Evolutionary conservation across 495 filamentous ascomycete species (phyloP).

Genomic region (Aspergillus saccharolyticus): DNA sequence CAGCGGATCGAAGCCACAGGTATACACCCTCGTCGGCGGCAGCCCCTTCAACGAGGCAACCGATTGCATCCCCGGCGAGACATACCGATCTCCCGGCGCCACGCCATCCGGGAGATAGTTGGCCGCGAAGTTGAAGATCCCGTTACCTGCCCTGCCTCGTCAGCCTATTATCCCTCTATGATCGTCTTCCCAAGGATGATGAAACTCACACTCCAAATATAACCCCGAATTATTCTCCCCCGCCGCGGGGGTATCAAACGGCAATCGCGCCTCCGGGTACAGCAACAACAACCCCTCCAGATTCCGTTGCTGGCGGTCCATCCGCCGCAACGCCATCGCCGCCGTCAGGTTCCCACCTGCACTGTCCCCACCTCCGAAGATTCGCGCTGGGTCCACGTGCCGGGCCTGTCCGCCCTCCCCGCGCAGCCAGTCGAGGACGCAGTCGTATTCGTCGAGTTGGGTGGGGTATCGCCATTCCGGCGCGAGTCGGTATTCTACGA

Average conservation of each 20-base stretch:
- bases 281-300: slow-evolving; percentile 28
- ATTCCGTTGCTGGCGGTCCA: slow-evolving; percentile 15
- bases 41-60: slow-evolving; percentile 2
- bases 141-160: slow-evolving; percentile 18
- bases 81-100: slow-evolving; percentile 1
- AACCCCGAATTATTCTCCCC: slow-evolving; percentile 29
- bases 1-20: slow-evolving; percentile 33
- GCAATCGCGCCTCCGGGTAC: slow-evolving; percentile 32
- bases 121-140: slow-evolving; percentile 33
- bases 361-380: slow-evolving; percentile 30
- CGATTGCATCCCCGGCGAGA: slow-evolving; percentile 7
- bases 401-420: slow-evolving; percentile 11
- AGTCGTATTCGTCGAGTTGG: slow-evolving; percentile 28
- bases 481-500: slow-evolving; percentile 26
- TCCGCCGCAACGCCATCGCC: slow-evolving; percentile 20
- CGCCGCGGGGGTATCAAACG: slow-evolving; percentile 31
- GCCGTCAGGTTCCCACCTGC: slow-evolving; percentile 36
- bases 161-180: neutral
- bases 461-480: slow-evolving; percentile 28
- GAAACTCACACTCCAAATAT: slow-evolving; percentile 17
- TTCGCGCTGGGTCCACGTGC: slow-evolving; percentile 21
- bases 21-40: slow-evolving; percentile 28
- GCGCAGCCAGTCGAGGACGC: slow-evolving; percentile 16
- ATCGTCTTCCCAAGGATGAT: neutral
- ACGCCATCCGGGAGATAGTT: slow-evolving; percentile 28